Evolutionary conservation across 169 alveolate genomes (phyloP).

Genomic region (Cryptosporidium baileyi): DNA sequence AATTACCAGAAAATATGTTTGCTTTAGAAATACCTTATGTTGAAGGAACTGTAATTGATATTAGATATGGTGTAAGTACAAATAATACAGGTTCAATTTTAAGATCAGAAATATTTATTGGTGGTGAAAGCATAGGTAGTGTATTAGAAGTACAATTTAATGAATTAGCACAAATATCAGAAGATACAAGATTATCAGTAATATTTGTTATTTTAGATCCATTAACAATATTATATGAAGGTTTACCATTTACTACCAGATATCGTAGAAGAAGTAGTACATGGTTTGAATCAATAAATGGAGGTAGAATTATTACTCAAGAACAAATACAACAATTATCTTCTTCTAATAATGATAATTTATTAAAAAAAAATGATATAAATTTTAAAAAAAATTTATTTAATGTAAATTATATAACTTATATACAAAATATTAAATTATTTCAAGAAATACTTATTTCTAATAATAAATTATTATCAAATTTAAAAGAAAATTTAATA

Average conservation of each 20-base stretch:
- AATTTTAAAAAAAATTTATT: background rate
- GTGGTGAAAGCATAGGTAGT: slow-evolving; percentile 90
- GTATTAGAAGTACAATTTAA: slow-evolving; percentile 88
- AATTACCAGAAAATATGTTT: slow-evolving; percentile 50
- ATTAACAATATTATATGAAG: slow-evolving; percentile 79
- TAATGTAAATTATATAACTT: background rate
- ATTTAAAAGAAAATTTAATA: slow-evolving; percentile 3
- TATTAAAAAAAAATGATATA: background rate
- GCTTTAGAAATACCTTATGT: slow-evolving; percentile 42
- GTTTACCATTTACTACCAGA: slow-evolving; percentile 80
- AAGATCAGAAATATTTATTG: slow-evolving; percentile 86
- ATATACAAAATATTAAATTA: slow-evolving; percentile 41
- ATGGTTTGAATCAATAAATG: slow-evolving; percentile 53
- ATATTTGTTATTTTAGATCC: slow-evolving; percentile 88
- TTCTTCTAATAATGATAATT: background rate
- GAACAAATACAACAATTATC: background rate
- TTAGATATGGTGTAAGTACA: slow-evolving; percentile 58
- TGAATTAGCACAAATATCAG: slow-evolving; percentile 84
- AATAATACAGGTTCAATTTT: slow-evolving; percentile 70
- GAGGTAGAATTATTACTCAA: slow-evolving; percentile 10
- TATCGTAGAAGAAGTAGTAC: slow-evolving; percentile 69
- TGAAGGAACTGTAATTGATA: slow-evolving; percentile 65
- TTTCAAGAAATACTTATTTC: slow-evolving; percentile 46
- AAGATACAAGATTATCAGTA: slow-evolving; percentile 84
- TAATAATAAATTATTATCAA: background rate